Evolutionary conservation across 352 stramenopile genomes (phyloP), one percentile per base, ranked within the genome.

Genomic region (Phytophthora fragariae): DNA sequence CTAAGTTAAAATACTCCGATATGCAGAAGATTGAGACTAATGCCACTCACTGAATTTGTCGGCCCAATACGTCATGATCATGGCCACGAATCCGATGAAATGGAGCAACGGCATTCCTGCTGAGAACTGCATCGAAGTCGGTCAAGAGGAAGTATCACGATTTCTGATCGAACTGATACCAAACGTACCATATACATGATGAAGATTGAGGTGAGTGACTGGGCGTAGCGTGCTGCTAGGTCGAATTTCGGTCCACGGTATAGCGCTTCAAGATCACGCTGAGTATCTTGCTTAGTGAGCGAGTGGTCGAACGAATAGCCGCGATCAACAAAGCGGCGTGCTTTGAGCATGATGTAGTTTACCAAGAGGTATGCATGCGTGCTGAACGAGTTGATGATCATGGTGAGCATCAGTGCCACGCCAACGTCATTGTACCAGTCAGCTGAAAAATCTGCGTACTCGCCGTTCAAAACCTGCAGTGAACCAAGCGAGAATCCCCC

Each of bases 41-140:
- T 21, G 17, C 56, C 11, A 44, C 44, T 67, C 84, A 95, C 88
- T 95, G 79, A 94, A 92, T 81, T 95, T 95, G 73, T 95, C 89
- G 6, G 89, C 86, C 89, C 89, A 95, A 68, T 93, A 95, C 17
- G 87, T 94, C 76, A 90, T 84, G 27, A 94, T 70, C 74, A 94
- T 92, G 21, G 84, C 77, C 3, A 86, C 65, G 53, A 94, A 88
- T 1, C 89, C 89, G 7, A 94, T 85, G 54, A 94, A 73, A 44
- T 94, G 84, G 27, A 95, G 79, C 49, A 95, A 69, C 9, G 89
- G 89, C 83, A 95, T 95, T 0, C 89, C 89, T 11, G 86, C 86
- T 17, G 89, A 95, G 54, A 95, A 94, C 85, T 95, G 19, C 19
- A 72, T 17, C 24, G 9, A n/a, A 31, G 5, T 57, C 5, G 24